phyloP scores from a whole-genome alignment of 164 flowering plant genomes.

The Nymphaea thermarum region DNA sequence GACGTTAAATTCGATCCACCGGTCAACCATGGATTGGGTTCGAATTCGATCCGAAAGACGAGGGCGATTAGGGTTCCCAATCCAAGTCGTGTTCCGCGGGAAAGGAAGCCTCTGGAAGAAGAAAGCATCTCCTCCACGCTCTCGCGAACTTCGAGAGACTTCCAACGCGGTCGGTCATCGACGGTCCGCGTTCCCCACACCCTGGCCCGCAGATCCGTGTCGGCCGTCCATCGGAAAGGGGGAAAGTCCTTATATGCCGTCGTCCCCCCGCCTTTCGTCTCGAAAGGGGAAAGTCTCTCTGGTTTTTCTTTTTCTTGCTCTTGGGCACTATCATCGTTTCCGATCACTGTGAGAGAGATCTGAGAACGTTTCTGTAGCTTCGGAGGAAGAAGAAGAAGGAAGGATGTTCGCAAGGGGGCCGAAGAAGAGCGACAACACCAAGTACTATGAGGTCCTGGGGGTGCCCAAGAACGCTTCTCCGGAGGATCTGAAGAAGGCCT shows the following conservation, averaged over 20 bases:
- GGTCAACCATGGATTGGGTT: too few relatives aligned
- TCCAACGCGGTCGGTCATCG: not conserved
- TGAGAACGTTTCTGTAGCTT: not conserved
- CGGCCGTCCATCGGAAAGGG: not conserved
- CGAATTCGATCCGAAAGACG: too few relatives aligned
- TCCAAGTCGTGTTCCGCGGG: too few relatives aligned
- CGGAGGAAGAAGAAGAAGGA: not conserved
- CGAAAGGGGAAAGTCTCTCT: not conserved
- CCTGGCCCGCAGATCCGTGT: not conserved
- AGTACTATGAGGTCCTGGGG: slow-evolving; percentile 74
- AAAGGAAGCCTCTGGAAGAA: not conserved
- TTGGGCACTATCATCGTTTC: not conserved
- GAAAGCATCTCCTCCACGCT: not conserved
- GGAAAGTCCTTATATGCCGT: not conserved
- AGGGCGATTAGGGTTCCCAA: too few relatives aligned
- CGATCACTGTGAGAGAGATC: not conserved
- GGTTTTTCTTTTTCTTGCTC: not conserved
- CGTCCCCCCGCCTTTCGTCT: not conserved
- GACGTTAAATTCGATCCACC: too few relatives aligned
- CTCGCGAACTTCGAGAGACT: slow-evolving; percentile 1
- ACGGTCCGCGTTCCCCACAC: not conserved
- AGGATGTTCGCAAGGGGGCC: slow-evolving; percentile 81
- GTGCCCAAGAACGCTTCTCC: slow-evolving; percentile 64
- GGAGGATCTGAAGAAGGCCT: slow-evolving; percentile 93
- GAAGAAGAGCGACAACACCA: slow-evolving; percentile 78